phyloP scores from a whole-genome alignment of 2,329 filamentous ascomycete species.

The Cladosporium velox region DNA sequence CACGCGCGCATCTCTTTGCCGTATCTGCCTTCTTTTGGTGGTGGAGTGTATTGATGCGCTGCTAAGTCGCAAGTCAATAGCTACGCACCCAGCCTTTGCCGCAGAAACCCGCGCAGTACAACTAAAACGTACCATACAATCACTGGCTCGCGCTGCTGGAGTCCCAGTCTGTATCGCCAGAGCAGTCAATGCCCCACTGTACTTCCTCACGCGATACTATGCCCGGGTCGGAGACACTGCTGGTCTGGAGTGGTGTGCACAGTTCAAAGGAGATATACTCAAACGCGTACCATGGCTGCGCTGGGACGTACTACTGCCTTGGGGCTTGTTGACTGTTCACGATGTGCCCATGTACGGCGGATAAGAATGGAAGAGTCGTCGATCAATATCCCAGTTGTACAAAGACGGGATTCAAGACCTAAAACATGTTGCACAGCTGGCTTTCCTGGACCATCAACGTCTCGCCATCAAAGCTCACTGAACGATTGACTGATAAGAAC shows the following conservation, averaged over 20 bases:
- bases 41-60: not conserved
- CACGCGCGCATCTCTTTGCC: not conserved
- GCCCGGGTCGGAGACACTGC: not conserved
- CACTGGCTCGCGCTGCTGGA: not conserved
- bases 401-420: not conserved
- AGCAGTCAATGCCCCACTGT: not conserved
- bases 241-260: not conserved
- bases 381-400: not conserved
- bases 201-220: not conserved
- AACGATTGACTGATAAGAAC: not conserved
- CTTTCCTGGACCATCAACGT: not conserved
- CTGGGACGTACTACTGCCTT: not conserved
- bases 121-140: not conserved
- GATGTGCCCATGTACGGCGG: not conserved
- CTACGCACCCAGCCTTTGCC: not conserved
- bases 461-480: not conserved
- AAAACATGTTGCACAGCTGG: not conserved
- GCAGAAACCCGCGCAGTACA: not conserved
- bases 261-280: not conserved
- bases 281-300: not conserved
- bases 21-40: not conserved
- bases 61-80: not conserved
- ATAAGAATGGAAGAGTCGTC: not conserved
- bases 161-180: not conserved
- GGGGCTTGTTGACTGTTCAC: not conserved